These are phyloP conservation scores for Mycena rebaudengoi DNA, from an alignment of 768 basidiomycete species.

Conservation along the genomic window DNA sequence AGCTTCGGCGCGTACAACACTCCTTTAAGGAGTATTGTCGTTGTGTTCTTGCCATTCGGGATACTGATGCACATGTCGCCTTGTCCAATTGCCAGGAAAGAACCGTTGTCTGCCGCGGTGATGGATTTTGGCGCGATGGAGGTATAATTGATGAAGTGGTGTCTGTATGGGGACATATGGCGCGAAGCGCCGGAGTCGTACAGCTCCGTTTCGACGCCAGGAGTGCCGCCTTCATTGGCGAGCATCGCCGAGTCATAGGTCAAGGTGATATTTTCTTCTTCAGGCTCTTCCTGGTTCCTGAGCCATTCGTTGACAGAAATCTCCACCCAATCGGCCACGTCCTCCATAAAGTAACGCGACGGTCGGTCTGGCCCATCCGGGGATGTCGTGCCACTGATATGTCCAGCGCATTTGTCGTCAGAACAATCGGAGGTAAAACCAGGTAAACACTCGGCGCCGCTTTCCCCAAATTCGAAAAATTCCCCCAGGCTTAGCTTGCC, in stretches of 20 bases:
- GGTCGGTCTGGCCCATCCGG: neutral
- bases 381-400: neutral
- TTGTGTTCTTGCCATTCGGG: slow-evolving; percentile 30
- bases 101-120: slow-evolving; percentile 38
- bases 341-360: neutral
- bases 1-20: slow-evolving; percentile 42
- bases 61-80: slow-evolving; percentile 40
- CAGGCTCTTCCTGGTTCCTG: slow-evolving; percentile 5
- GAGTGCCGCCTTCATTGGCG: slow-evolving; percentile 3
- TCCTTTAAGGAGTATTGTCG: slow-evolving; percentile 35
- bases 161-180: slow-evolving; percentile 44
- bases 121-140: slow-evolving; percentile 37
- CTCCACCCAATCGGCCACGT: neutral
- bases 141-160: slow-evolving; percentile 39
- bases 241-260: slow-evolving; percentile 4
- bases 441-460: slow-evolving; percentile 9
- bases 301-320: slow-evolving; percentile 9
- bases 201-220: slow-evolving; percentile 31
- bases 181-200: slow-evolving; percentile 46
- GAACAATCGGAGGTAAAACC: neutral
- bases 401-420: neutral
- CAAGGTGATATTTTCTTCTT: slow-evolving; percentile 1
- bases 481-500: too few relatives aligned
- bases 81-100: slow-evolving; percentile 39
- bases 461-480: neutral